Conservation (phyloP, 2,329 filamentous ascomycete species). For the Fusarium buxicola region DNA sequence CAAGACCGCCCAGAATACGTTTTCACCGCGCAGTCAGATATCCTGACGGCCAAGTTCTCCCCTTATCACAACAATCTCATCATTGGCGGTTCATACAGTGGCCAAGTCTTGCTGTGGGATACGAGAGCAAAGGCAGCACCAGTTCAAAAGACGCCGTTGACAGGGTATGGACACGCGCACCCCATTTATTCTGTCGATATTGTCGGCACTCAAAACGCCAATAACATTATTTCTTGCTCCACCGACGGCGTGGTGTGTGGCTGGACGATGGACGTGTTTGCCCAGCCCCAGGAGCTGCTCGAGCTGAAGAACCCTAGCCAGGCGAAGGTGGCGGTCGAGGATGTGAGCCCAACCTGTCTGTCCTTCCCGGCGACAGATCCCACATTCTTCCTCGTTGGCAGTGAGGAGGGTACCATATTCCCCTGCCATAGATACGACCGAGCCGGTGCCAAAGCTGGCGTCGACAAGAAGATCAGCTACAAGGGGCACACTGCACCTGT, state of each 20-base stretch:
- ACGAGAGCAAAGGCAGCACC: conserved; percentile 89
- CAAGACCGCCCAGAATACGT: conserved; percentile 95
- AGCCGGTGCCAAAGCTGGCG: conserved; percentile 94
- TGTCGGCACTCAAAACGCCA: conserved; percentile 97
- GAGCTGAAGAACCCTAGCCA: conserved; percentile 88
- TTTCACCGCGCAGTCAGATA: conserved; percentile 95
- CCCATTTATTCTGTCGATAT: conserved; percentile 96
- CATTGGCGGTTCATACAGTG: conserved; percentile 94
- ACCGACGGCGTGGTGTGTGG: conserved; percentile 97
- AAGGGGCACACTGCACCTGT: conserved; percentile 92
- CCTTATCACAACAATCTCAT: conserved; percentile 98
- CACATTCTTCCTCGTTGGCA: conserved; percentile 96
- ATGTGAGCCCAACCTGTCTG: conserved; percentile 93
- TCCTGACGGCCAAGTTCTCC: conserved; percentile 96
- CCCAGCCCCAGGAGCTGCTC: conserved; percentile 93
- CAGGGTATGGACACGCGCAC: conserved; percentile 94
- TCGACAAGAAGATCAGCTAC: conserved; percentile 90
- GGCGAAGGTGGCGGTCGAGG: conserved; percentile 81
- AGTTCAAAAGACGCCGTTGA: conserved; percentile 95
- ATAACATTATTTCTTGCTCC: conserved; percentile 97
- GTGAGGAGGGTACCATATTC: conserved; percentile 96
- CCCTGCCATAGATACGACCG: conserved; percentile 98
- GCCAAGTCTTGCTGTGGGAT: conserved; percentile 97
- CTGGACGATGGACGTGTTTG: conserved; percentile 98
- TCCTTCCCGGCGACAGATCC: conserved; percentile 95